phyloP scores from a whole-genome alignment of 257 asterid species.

The Nicotiana obtusifolia region DNA sequence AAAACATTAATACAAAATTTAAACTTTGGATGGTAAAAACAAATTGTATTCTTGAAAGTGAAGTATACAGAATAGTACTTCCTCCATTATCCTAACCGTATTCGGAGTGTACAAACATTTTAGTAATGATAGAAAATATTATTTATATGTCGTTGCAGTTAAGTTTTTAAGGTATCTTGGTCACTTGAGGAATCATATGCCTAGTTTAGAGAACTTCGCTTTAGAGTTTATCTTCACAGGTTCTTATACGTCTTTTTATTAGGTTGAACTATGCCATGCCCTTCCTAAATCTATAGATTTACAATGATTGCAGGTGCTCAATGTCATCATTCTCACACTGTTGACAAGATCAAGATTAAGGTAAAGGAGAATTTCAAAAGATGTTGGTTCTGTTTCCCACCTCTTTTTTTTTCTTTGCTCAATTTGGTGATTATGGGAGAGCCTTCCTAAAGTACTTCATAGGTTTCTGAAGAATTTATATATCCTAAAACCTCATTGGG shows the following conservation, averaged over 20 bases:
- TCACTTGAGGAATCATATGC: not conserved
- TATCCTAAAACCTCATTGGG: not conserved
- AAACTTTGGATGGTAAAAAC: not conserved
- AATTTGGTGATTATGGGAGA: not conserved
- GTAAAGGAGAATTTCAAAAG: slow-evolving; percentile 31
- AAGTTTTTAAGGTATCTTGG: not conserved
- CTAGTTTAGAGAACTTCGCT: not conserved
- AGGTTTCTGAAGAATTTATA: not conserved
- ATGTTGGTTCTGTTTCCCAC: not conserved
- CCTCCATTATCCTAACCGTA: not conserved
- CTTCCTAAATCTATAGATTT: slow-evolving; percentile 20
- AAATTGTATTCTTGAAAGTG: not conserved
- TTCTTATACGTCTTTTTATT: not conserved
- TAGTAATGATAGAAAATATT: not conserved
- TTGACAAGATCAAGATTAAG: slow-evolving; percentile 51
- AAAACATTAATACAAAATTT: not conserved
- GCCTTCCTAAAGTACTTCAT: not conserved
- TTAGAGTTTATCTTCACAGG: not conserved
- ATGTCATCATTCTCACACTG: slow-evolving; percentile 30
- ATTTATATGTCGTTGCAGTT: not conserved
- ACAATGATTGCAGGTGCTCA: slow-evolving; percentile 52
- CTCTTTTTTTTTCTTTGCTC: not conserved
- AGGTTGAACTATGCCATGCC: not conserved
- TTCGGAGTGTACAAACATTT: not conserved
- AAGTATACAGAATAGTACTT: not conserved